Percentiles rank a stretch among this genome's conserved stretches.
phyloP scores from a whole-genome alignment of 1,139 yeast species.

The Saccharomyces hybrid region DNA sequence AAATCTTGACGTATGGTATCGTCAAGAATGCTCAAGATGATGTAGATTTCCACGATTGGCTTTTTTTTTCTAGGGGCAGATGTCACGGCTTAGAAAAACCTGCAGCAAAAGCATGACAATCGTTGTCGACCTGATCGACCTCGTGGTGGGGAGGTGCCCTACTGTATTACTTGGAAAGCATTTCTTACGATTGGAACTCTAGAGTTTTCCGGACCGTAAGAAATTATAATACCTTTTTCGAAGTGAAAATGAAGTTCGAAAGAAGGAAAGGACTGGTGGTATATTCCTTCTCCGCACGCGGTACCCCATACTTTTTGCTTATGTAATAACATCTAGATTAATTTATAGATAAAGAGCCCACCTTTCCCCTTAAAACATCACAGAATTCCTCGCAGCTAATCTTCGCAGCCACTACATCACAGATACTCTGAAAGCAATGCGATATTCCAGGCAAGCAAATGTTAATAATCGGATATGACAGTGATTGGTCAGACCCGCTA shows the following conservation, averaged over 20 bases:
- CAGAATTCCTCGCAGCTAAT: neutral
- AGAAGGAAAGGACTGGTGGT: neutral
- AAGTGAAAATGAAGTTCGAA: too few relatives aligned
- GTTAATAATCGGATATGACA: neutral
- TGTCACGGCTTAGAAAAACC: neutral
- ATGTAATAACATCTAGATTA: neutral
- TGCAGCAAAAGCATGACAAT: neutral
- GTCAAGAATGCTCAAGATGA: neutral
- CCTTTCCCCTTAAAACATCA: neutral
- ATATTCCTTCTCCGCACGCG: neutral
- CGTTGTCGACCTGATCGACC: neutral
- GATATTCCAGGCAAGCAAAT: too few relatives aligned
- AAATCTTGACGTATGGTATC: neutral
- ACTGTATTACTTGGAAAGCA: neutral
- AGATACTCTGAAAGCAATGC: too few relatives aligned
- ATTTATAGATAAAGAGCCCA: neutral
- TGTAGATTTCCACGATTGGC: neutral
- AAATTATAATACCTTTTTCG: neutral
- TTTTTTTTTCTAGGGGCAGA: neutral
- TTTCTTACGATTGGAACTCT: neutral
- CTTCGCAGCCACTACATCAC: neutral
- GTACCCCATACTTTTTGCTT: neutral
- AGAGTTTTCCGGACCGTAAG: neutral
- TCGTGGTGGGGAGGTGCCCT: neutral
- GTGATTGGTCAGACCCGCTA: neutral